Percentiles rank a stretch among this genome's conserved stretches.
These are phyloP conservation scores for Musa schizocarpa DNA, from an alignment of 176 grass and related monocot species.

Conservation along the genomic window DNA sequence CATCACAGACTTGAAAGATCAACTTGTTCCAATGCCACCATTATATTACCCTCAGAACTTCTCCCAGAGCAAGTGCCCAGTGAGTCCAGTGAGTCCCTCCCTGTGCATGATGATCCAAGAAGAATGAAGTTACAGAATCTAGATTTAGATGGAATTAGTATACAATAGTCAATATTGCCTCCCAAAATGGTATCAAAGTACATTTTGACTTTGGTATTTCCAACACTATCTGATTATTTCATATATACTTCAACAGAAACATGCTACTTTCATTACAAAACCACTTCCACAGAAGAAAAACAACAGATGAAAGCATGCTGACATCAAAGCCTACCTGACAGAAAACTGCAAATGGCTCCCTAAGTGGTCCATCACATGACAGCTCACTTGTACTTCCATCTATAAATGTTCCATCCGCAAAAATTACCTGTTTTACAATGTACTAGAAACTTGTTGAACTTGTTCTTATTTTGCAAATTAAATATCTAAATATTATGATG, in stretches of 20 bases:
- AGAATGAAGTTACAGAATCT: neutral
- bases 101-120: conserved; percentile 21
- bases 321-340: conserved; percentile 48
- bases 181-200: neutral
- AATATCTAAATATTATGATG: too few relatives aligned
- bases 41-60: conserved; percentile 60
- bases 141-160: neutral
- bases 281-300: neutral
- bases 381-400: conserved; percentile 94
- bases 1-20: too few relatives aligned
- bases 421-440: conserved; percentile 66
- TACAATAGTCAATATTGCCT: neutral
- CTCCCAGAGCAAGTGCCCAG: conserved; percentile 77
- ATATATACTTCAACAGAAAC: too few relatives aligned
- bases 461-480: neutral
- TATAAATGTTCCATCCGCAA: conserved; percentile 85
- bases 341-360: conserved; percentile 85
- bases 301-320: neutral
- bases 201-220: neutral
- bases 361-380: conserved; percentile 88
- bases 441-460: neutral
- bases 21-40: too few relatives aligned
- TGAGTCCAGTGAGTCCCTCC: conserved; percentile 99
- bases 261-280: too few relatives aligned
- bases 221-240: neutral